Percentiles rank a stretch among this genome's conserved stretches.
These are phyloP conservation scores for Dendrocalamus sinicus DNA, from an alignment of 176 grass and related monocot genomes.

Conservation along the genomic window DNA sequence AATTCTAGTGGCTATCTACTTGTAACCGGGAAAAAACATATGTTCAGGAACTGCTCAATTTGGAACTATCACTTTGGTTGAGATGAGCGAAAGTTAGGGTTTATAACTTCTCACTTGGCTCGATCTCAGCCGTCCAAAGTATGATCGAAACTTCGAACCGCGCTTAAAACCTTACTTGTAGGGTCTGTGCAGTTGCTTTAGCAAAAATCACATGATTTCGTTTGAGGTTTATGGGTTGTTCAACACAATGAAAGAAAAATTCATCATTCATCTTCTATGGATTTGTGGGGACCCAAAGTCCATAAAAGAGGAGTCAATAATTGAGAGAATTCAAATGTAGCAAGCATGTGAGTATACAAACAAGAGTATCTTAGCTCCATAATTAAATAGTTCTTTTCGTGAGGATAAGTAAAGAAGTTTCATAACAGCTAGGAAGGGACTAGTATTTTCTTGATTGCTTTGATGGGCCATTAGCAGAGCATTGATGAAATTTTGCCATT, in stretches of 20 bases:
- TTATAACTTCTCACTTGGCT: not conserved
- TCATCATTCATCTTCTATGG: not conserved
- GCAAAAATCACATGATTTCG: not conserved
- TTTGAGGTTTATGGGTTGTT: not conserved
- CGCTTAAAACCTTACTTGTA: not conserved
- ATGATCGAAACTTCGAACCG: not conserved
- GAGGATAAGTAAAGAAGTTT: not conserved
- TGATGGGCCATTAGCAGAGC: not conserved
- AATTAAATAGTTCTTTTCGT: not conserved
- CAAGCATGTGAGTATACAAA: constrained; percentile 6
- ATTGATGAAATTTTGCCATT: not conserved
- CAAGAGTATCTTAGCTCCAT: constrained; percentile 1
- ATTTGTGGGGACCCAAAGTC: constrained; percentile 9
- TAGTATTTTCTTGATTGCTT: not conserved
- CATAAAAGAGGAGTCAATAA: not conserved
- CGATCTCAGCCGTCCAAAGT: not conserved
- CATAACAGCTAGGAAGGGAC: not conserved
- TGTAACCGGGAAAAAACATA: too few relatives aligned
- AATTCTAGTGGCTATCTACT: too few relatives aligned
- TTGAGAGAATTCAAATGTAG: not conserved
- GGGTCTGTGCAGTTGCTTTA: not conserved
- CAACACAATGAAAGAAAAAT: not conserved
- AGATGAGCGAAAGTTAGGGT: not conserved
- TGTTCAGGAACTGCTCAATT: not conserved
- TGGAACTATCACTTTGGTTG: not conserved